phyloP scores from a whole-genome alignment of 1,284 basidiomycete genomes.

The Boletus mariae region DNA sequence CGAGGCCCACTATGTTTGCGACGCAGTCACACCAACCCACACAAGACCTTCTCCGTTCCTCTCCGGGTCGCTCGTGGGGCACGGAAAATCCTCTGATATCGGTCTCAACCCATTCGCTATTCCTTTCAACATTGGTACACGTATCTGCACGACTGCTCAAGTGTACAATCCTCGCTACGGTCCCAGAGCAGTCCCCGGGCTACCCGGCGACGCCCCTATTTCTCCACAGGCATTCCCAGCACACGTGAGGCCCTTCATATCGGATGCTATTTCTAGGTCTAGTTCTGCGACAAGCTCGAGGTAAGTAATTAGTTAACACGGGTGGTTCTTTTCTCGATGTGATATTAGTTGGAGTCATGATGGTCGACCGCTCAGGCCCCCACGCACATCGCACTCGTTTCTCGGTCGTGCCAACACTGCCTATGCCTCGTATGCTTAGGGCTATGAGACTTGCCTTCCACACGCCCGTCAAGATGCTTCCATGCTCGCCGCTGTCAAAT shows the following conservation, averaged over 20 bases:
- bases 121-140: constrained; percentile 27
- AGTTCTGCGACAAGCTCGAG: constrained; percentile 36
- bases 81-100: constrained; percentile 21
- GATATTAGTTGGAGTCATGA: constrained; percentile 32
- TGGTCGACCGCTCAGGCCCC: constrained; percentile 18
- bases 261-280: constrained; percentile 31
- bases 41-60: constrained; percentile 16
- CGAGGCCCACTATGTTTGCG: constrained; percentile 44
- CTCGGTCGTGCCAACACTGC: constrained; percentile 12
- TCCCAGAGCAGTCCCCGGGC: constrained; percentile 8
- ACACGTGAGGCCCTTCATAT: constrained; percentile 17
- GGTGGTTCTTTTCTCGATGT: constrained; percentile 4
- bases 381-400: constrained; percentile 10
- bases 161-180: constrained; percentile 6
- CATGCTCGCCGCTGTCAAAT: constrained; percentile 13
- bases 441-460: background rate
- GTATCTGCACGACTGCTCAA: constrained; percentile 7
- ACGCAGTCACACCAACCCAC: constrained; percentile 10
- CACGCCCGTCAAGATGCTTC: constrained; percentile 22
- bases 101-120: constrained; percentile 35
- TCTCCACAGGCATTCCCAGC: constrained; percentile 31
- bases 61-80: constrained; percentile 5
- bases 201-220: constrained; percentile 24
- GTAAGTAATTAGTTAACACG: constrained; percentile 23
- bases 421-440: constrained; percentile 24